Evolutionary conservation across 2,329 filamentous ascomycete species (phyloP), one percentile per base, ranked within the genome.

Genomic region (Ceratocystis diversiconidia): DNA sequence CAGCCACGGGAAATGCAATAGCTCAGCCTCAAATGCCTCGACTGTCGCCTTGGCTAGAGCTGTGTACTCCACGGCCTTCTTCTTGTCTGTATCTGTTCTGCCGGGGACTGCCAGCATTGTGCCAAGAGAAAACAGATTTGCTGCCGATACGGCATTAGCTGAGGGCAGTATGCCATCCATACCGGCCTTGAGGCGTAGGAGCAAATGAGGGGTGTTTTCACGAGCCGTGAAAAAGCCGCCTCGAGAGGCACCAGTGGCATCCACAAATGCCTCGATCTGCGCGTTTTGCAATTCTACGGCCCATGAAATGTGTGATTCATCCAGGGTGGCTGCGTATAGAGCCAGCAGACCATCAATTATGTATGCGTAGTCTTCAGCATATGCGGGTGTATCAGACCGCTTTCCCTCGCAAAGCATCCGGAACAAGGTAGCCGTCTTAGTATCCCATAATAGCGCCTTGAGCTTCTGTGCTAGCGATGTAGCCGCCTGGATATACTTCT

Each of bases 331-430:
- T 73, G 92, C 86, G 72, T 95, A 95, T 32, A 97, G 81, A 70
- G 92, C 87, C 66, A 97, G 78, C 1, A 96, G 79, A 0, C 91
- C 92, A 62, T 87, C 84, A 62, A 91, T 88, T 50, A 97, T 74
- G 74, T 92, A 96, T 2, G 92, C 90, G 72, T 97, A 97, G 76
- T 99, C 94, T 71, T 97, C 94, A 0, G 92, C 90, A 74, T 97
- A 95, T 0, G 84, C 92, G 48, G 80, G 79, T 5, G 36, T 55
- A 1, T 32, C n/a, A 3, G 59, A 62, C 0, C 84, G 85, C 19
- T 84, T 79, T 69, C 83, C 80, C 68, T 86, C 83, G 36, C 85
- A 84, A 75, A 87, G 95, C 52, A 92, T 84, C 62, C 92, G 83
- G 72, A 86, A 89, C 17, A 97, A 76, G 2, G 82, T 81, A 60